phyloP scores from a whole-genome alignment of 129 eudicot genomes.

The Smallanthus sonchifolius region DNA sequence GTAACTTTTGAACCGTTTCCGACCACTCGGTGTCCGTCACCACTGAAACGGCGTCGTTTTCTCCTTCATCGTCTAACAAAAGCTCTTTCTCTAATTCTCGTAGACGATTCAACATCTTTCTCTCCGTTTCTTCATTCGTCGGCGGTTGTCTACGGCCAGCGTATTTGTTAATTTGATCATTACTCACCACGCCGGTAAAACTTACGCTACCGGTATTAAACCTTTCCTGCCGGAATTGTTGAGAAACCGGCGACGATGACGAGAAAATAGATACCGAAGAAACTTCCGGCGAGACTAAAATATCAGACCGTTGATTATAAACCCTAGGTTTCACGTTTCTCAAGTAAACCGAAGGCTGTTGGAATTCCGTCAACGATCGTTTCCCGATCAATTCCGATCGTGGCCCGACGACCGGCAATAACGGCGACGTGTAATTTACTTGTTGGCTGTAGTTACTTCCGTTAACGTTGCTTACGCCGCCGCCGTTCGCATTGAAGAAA shows the following conservation, averaged over 20 bases:
- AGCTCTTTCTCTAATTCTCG: slow-evolving; percentile 74
- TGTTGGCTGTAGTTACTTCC: slow-evolving; percentile 30
- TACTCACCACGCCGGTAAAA: slow-evolving; percentile 11
- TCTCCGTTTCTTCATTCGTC: slow-evolving; percentile 26
- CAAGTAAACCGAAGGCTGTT: slow-evolving; percentile 37
- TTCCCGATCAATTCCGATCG: slow-evolving; percentile 63
- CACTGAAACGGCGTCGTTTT: slow-evolving; percentile 48
- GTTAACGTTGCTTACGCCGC: not conserved
- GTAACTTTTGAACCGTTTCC: slow-evolving; percentile 56
- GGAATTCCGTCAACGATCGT: slow-evolving; percentile 65
- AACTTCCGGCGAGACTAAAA: slow-evolving; percentile 35
- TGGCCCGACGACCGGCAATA: slow-evolving; percentile 27
- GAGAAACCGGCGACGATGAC: slow-evolving; percentile 23
- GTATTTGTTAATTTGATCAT: slow-evolving; percentile 4
- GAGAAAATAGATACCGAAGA: slow-evolving; percentile 34
- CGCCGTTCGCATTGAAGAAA: slow-evolving; percentile 13
- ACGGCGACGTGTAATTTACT: slow-evolving; percentile 31
- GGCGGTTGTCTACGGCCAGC: not conserved
- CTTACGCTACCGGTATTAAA: slow-evolving; percentile 11
- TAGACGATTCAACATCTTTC: slow-evolving; percentile 46
- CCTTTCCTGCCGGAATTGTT: not conserved
- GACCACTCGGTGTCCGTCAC: slow-evolving; percentile 70
- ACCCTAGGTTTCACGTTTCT: slow-evolving; percentile 57
- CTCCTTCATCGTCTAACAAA: slow-evolving; percentile 53
- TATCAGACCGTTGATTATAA: slow-evolving; percentile 42